Conservation (phyloP, 2,329 filamentous ascomycete species). For the Penicillium sp. region DNA sequence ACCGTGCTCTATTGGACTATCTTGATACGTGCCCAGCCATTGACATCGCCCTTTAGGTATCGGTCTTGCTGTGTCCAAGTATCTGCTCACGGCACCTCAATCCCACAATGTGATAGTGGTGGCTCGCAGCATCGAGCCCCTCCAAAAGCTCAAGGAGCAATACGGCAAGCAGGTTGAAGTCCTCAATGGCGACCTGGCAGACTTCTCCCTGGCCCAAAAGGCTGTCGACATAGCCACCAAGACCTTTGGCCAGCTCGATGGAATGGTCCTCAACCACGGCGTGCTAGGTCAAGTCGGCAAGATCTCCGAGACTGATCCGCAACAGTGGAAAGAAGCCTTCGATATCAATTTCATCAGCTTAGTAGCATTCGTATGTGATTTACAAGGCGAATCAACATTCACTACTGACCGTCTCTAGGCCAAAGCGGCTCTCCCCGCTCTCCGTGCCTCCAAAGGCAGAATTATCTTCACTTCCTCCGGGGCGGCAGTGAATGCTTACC, state of each 20-base stretch:
- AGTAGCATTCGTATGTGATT: constrained; percentile 64
- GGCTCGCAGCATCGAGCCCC: constrained; percentile 54
- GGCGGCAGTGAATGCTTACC: constrained; percentile 31
- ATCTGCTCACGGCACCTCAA: constrained; percentile 51
- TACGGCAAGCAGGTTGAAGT: constrained; percentile 55
- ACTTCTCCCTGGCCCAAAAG: constrained; percentile 54
- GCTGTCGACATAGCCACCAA: constrained; percentile 63
- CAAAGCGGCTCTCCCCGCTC: constrained; percentile 31
- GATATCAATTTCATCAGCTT: constrained; percentile 85
- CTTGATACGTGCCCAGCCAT: neutral
- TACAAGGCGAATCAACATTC: neutral
- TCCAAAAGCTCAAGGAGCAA: constrained; percentile 52
- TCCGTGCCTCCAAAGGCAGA: constrained; percentile 35
- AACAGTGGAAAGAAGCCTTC: constrained; percentile 72
- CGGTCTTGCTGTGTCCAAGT: constrained; percentile 57
- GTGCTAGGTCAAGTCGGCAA: constrained; percentile 69
- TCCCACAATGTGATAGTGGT: constrained; percentile 56
- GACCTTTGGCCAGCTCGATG: constrained; percentile 71
- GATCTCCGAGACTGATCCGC: constrained; percentile 62
- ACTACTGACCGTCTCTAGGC: constrained; percentile 19
- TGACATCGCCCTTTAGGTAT: constrained; percentile 48
- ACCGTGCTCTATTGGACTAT: neutral
- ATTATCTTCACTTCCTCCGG: constrained; percentile 39
- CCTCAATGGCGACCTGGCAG: constrained; percentile 56
- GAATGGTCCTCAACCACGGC: constrained; percentile 84